A percentile compares a stretch with the other conserved stretches of the same genome.
phyloP scores from a whole-genome alignment of 2,329 filamentous ascomycete species.

The Lachnellula arida region DNA sequence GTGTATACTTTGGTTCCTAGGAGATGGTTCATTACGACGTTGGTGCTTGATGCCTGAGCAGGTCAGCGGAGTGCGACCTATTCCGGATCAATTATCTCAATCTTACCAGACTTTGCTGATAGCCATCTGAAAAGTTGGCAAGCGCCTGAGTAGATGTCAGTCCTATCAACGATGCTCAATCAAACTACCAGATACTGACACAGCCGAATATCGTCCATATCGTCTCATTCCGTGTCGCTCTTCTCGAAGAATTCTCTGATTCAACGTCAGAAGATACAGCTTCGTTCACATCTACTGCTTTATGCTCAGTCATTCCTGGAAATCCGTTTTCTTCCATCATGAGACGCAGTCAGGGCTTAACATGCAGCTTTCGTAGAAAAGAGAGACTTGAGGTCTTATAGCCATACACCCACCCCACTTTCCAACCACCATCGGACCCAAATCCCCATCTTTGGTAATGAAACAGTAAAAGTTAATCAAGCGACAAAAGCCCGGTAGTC shows the following conservation, averaged over 20 bases:
- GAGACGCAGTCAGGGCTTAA: too few species aligned
- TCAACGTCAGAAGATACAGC: neutral
- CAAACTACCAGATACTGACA: neutral
- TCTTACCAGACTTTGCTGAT: conserved; percentile 27
- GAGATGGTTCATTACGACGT: conserved; percentile 32
- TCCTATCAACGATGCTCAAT: neutral
- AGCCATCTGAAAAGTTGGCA: conserved; percentile 33
- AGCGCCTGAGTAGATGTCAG: conserved; percentile 15
- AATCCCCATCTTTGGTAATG: too few species aligned
- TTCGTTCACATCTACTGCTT: neutral
- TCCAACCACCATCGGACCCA: too few species aligned
- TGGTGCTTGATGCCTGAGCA: conserved; percentile 28
- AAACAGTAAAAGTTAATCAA: too few species aligned
- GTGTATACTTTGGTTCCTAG: conserved; percentile 29
- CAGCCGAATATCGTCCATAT: neutral
- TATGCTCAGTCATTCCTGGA: neutral
- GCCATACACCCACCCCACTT: too few species aligned
- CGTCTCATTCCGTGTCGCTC: neutral
- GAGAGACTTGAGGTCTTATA: too few species aligned
- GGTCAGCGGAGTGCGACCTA: neutral
- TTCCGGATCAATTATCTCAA: neutral
- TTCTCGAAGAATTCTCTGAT: neutral
- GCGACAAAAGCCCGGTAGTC: too few species aligned
- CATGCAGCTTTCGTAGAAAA: too few species aligned
- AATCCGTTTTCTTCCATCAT: too few species aligned